These are phyloP conservation scores for Pelargonium cotyledonis DNA, from an alignment of 441 rosid species.

Conservation along the genomic window DNA sequence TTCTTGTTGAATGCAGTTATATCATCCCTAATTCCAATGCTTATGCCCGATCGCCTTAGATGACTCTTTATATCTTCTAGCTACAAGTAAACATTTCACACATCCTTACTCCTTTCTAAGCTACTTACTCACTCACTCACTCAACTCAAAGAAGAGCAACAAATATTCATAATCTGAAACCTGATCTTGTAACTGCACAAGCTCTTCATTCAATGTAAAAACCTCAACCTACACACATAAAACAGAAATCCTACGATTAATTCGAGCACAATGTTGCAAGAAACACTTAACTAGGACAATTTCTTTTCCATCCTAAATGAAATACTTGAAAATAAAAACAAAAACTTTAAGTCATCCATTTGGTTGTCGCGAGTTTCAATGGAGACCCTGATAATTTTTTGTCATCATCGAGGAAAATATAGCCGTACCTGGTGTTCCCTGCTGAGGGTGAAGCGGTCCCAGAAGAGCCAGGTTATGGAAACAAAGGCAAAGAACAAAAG, in stretches of 20 bases:
- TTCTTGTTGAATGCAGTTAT: neutral
- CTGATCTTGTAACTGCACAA: neutral
- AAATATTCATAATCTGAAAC: neutral
- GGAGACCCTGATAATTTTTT: neutral
- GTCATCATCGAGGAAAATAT: no score
- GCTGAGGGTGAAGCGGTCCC: conserved; percentile 1
- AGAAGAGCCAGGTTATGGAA: conserved; percentile 1
- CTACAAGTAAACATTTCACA: neutral
- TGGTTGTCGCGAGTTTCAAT: neutral
- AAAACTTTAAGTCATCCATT: neutral
- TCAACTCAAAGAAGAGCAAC: neutral
- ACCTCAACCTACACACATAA: neutral
- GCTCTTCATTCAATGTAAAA: conserved; percentile 4
- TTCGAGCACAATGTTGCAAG: neutral
- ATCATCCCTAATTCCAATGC: conserved; percentile 7
- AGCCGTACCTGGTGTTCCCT: conserved; percentile 5
- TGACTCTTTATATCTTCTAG: conserved; percentile 1
- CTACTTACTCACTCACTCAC: neutral
- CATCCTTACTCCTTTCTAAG: neutral
- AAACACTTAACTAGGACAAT: neutral
- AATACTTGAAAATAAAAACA: neutral
- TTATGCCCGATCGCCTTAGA: neutral
- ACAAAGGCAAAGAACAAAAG: neutral
- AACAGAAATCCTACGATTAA: neutral
- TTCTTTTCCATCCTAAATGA: neutral